Evolutionary conservation across 805 yeast species (phyloP).

Genomic region (Saccharomycopsis fermentans): DNA sequence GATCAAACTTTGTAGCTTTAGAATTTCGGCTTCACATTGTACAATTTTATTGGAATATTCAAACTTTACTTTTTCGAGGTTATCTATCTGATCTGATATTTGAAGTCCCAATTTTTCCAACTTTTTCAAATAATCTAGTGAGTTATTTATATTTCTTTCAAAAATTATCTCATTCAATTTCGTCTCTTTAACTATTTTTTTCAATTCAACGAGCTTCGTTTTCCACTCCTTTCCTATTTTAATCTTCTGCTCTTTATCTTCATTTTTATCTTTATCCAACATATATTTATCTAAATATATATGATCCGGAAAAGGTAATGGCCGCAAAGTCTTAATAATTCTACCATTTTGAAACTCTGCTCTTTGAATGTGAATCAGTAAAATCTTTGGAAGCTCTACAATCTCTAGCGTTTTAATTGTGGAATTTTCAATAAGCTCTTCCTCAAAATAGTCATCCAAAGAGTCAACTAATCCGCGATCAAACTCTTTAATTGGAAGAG

Average conservation of each 20-base stretch:
- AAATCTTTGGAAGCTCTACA: constrained; percentile 60
- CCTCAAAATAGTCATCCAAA: constrained; percentile 69
- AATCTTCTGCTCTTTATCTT: constrained; percentile 40
- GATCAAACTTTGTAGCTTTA: constrained; percentile 32
- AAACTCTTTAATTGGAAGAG: constrained; percentile 42
- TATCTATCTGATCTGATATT: background rate
- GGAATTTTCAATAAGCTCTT: constrained; percentile 63
- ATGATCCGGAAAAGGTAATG: constrained; percentile 67
- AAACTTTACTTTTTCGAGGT: background rate
- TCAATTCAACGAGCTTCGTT: constrained; percentile 36
- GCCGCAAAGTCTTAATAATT: constrained; percentile 76
- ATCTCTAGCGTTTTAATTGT: constrained; percentile 66
- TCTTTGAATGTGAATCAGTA: constrained; percentile 90
- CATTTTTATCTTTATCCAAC: constrained; percentile 54
- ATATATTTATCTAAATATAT: constrained; percentile 83
- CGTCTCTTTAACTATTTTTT: constrained; percentile 23
- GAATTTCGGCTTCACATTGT: constrained; percentile 37
- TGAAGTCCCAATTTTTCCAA: background rate
- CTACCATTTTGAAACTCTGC: constrained; percentile 67
- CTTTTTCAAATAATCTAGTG: background rate
- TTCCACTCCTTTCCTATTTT: constrained; percentile 56
- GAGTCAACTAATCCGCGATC: constrained; percentile 46
- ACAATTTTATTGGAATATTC: constrained; percentile 24
- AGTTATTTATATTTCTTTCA: background rate
- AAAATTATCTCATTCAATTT: background rate